phyloP scores from a whole-genome alignment of 768 basidiomycete species.

The Lenzites betulinus region DNA sequence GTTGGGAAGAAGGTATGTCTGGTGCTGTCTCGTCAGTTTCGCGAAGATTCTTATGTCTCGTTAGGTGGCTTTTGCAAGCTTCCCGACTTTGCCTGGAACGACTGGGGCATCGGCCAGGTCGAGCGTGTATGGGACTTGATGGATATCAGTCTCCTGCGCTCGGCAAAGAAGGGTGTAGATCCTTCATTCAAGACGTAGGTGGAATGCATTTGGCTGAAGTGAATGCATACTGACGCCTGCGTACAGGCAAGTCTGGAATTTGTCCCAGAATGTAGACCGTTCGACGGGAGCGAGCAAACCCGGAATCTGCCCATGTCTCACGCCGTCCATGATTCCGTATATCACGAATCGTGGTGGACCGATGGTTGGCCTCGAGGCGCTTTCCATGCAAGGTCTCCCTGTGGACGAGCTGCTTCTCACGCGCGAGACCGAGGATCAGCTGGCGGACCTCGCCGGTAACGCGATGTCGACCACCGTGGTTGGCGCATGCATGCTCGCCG shows the following conservation, averaged over 20 bases:
- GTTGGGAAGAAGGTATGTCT: constrained; percentile 85
- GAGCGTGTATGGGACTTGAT: constrained; percentile 95
- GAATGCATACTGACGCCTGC: not conserved
- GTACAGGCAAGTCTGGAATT: constrained; percentile 86
- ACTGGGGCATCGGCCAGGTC: constrained; percentile 92
- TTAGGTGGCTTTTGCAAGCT: constrained; percentile 81
- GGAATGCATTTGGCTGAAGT: not conserved
- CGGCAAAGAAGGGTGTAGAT: constrained; percentile 79
- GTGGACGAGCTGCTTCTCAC: constrained; percentile 90
- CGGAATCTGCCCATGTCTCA: constrained; percentile 91
- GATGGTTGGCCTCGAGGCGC: constrained; percentile 90
- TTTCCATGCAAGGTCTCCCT: constrained; percentile 93
- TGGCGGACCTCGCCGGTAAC: constrained; percentile 94
- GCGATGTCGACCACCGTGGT: constrained; percentile 99
- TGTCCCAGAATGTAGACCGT: constrained; percentile 95
- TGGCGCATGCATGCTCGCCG: constrained; percentile 84
- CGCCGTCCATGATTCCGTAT: constrained; percentile 96
- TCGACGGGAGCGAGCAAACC: constrained; percentile 77
- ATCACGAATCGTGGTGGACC: constrained; percentile 95
- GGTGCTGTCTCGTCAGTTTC: not conserved
- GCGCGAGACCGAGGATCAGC: constrained; percentile 89
- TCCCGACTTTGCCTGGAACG: constrained; percentile 89
- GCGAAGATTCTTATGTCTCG: not conserved
- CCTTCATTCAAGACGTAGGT: constrained; percentile 86
- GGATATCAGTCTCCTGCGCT: constrained; percentile 86